Conservation (phyloP, 768 basidiomycete genomes). For the Boletellus ananiceps region DNA sequence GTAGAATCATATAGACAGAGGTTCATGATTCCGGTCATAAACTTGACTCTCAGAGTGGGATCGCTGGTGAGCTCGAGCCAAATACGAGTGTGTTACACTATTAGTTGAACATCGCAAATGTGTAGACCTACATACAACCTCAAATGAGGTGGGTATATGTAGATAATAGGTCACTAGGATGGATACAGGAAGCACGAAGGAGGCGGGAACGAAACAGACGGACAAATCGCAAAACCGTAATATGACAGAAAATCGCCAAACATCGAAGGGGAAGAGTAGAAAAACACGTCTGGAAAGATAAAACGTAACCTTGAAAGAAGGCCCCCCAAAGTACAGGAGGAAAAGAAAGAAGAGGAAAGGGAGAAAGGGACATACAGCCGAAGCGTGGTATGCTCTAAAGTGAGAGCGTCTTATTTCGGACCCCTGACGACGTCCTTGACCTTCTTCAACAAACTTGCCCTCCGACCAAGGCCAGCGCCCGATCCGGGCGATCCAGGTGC, state of each 20-base stretch:
- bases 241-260: conserved; percentile 3
- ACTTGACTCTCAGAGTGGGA: no score
- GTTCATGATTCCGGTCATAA: no score
- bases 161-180: conserved; percentile 28
- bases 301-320: conserved; percentile 4
- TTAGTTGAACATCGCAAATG: conserved; percentile 24
- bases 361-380: conserved; percentile 5
- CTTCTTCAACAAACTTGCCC: conserved; percentile 77
- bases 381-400: conserved; percentile 7
- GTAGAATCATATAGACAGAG: conserved; percentile 29
- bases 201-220: not conserved
- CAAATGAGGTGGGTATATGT: conserved; percentile 29
- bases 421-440: conserved; percentile 69
- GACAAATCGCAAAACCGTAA: conserved; percentile 9
- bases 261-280: not conserved
- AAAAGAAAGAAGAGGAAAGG: conserved; percentile 3
- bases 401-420: conserved; percentile 31
- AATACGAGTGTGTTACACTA: conserved; percentile 28
- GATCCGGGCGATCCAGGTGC: conserved; percentile 34
- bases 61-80: not conserved
- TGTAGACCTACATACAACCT: conserved; percentile 34
- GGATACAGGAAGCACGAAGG: conserved; percentile 30
- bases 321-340: conserved; percentile 4
- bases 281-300: not conserved
- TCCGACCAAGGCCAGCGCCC: conserved; percentile 53